phyloP scores from a whole-genome alignment of 495 filamentous ascomycete genomes.

The Corynascus novoguineensis region DNA sequence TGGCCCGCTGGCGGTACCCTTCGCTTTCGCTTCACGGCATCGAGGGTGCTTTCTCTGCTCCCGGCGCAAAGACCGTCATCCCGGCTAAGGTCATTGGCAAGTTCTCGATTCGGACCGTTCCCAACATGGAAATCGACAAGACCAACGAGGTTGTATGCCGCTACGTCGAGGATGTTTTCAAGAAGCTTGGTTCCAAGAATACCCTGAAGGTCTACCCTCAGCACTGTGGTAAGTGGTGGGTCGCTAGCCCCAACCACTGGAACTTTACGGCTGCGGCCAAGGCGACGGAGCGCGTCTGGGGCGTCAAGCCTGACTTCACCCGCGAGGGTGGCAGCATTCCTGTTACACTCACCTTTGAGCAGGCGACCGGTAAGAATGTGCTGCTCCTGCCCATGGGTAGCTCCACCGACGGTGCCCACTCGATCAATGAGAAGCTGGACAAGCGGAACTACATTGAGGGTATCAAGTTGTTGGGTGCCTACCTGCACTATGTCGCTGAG shows the following conservation, averaged over 20 bases:
- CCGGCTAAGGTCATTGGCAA: constrained; percentile 96
- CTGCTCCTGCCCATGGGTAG: constrained; percentile 93
- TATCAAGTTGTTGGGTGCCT: constrained; percentile 91
- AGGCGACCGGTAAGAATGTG: constrained; percentile 98
- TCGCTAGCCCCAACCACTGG: constrained; percentile 93
- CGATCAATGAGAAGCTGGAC: constrained; percentile 97
- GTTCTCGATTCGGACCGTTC: constrained; percentile 95
- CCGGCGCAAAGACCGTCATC: constrained; percentile 97
- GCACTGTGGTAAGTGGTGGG: constrained; percentile 98
- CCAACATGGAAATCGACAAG: constrained; percentile 88
- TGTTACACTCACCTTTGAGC: constrained; percentile 93
- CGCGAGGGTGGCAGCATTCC: constrained; percentile 96
- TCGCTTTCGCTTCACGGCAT: constrained; percentile 94
- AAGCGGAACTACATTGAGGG: constrained; percentile 96
- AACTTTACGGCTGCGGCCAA: constrained; percentile 92
- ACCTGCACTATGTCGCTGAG: constrained; percentile 93
- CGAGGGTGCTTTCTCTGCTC: constrained; percentile 89
- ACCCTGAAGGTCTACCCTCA: constrained; percentile 69
- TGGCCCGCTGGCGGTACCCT: constrained; percentile 92
- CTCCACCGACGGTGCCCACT: constrained; percentile 93
- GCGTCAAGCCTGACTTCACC: constrained; percentile 89
- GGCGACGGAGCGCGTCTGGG: constrained; percentile 88
- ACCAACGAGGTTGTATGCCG: constrained; percentile 79
- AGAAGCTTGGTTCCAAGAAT: constrained; percentile 86
- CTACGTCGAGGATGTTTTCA: constrained; percentile 71